Evolutionary conservation across 2,329 filamentous ascomycete genomes (phyloP).

Genomic region (Diaporthe aspalathi): DNA sequence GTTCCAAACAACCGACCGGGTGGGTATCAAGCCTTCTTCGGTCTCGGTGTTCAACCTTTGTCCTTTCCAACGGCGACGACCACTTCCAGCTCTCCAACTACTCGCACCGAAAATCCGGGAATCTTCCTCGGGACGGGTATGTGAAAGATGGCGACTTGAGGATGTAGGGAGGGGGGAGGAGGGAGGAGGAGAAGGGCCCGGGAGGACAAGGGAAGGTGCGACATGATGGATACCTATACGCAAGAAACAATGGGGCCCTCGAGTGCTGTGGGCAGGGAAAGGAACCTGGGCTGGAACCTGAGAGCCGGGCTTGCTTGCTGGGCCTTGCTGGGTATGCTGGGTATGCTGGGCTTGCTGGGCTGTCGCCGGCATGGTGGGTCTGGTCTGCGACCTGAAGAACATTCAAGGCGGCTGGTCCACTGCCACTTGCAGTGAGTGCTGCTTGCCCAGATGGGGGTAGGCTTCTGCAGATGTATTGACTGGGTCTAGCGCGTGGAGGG

Average conservation of each 20-base stretch:
- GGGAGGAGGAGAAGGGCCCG: background rate
- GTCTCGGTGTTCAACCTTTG: conserved; percentile 34
- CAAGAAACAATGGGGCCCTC: conserved; percentile 18
- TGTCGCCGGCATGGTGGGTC: conserved; percentile 2
- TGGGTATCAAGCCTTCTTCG: conserved; percentile 10
- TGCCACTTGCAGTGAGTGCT: no score
- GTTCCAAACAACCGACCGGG: conserved; percentile 2
- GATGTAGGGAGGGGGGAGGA: conserved; percentile 6
- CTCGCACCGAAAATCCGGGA: conserved; percentile 33
- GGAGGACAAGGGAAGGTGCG: conserved; percentile 27
- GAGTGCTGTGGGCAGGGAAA: conserved; percentile 1
- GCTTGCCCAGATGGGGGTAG: conserved; percentile 15
- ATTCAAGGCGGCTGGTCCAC: background rate
- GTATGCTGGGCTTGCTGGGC: no score
- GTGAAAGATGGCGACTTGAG: conserved; percentile 4
- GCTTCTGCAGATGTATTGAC: conserved; percentile 15
- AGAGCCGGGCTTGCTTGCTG: background rate
- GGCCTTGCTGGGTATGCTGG: no score
- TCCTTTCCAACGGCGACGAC: conserved; percentile 34
- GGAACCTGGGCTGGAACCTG: background rate
- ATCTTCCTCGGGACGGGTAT: conserved; percentile 16
- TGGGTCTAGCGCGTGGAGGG: conserved; percentile 8
- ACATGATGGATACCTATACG: conserved; percentile 32
- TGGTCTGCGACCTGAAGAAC: no score
- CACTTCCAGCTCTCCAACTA: conserved; percentile 37